These are phyloP conservation scores for Tylopilus sp. DNA, from an alignment of 1,284 basidiomycete genomes.

Conservation along the genomic window DNA sequence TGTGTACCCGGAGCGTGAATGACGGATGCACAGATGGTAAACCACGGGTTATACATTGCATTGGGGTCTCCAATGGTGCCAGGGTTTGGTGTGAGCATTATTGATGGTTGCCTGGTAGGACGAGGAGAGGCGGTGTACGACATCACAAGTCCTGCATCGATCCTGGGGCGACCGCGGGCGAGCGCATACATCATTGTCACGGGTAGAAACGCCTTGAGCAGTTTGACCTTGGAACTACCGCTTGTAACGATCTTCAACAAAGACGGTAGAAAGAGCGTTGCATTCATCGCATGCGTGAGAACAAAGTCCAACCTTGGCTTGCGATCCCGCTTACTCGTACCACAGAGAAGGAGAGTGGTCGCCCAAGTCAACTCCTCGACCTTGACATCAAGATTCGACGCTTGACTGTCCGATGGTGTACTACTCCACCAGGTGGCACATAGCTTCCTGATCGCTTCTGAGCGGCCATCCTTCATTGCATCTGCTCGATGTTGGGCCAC, in stretches of 20 bases:
- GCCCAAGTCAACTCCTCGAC: constrained; percentile 54
- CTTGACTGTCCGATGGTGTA: constrained; percentile 22
- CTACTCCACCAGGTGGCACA: constrained; percentile 46
- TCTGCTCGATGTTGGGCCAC: constrained; percentile 36
- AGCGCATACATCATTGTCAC: constrained; percentile 44
- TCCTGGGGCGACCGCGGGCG: constrained; percentile 55
- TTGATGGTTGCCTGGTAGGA: constrained; percentile 30
- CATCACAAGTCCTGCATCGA: constrained; percentile 56
- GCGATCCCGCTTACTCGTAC: constrained; percentile 45
- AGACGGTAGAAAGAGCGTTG: constrained; percentile 57
- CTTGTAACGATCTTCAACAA: constrained; percentile 40
- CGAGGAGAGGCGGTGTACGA: constrained; percentile 44
- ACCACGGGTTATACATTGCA: constrained; percentile 55
- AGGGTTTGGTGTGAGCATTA: background rate
- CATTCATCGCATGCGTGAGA: constrained; percentile 67
- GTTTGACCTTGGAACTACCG: constrained; percentile 38
- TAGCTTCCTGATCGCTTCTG: constrained; percentile 46
- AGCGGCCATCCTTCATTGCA: constrained; percentile 40
- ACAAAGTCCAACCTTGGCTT: constrained; percentile 64
- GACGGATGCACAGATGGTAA: constrained; percentile 47
- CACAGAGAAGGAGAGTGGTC: constrained; percentile 51
- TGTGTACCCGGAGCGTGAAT: constrained; percentile 61
- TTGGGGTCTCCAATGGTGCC: constrained; percentile 36
- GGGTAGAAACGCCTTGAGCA: constrained; percentile 50
- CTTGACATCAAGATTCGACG: constrained; percentile 41